These are phyloP conservation scores for Taphrina populina DNA, from an alignment of 1,139 yeast genomes.

Conservation along the genomic window DNA sequence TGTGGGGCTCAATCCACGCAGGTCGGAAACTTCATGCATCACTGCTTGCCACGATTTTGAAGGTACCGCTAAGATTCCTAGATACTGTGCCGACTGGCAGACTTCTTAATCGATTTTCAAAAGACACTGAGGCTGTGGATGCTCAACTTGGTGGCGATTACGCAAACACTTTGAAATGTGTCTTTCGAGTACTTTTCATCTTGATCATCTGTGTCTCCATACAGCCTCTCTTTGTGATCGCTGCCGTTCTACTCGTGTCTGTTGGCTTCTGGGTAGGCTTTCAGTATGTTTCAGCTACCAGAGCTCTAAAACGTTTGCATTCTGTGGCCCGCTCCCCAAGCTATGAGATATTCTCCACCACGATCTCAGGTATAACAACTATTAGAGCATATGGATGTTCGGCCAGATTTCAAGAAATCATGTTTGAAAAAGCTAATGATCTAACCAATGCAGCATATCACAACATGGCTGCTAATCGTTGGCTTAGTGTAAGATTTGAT, in stretches of 20 bases:
- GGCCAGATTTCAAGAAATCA: constrained; percentile 76
- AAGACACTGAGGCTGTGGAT: constrained; percentile 73
- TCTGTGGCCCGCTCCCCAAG: constrained; percentile 90
- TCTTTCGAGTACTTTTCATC: constrained; percentile 64
- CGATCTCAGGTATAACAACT: constrained; percentile 86
- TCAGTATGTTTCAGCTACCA: constrained; percentile 74
- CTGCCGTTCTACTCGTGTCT: constrained; percentile 65
- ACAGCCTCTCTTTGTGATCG: constrained; percentile 76
- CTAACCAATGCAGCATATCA: constrained; percentile 90
- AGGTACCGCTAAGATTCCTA: constrained; percentile 82
- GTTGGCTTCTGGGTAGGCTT: constrained; percentile 70
- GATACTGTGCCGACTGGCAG: constrained; percentile 96
- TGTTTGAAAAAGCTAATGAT: constrained; percentile 71
- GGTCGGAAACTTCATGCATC: constrained; percentile 70
- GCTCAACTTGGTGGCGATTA: constrained; percentile 63
- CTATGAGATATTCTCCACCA: constrained; percentile 94
- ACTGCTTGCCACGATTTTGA: constrained; percentile 63
- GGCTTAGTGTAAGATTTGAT: constrained; percentile 86
- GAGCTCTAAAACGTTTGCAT: constrained; percentile 88
- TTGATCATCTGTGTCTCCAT: constrained; percentile 70
- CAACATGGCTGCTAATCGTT: constrained; percentile 92
- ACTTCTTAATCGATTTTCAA: constrained; percentile 93
- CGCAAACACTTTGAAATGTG: constrained; percentile 46
- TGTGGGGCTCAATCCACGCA: constrained; percentile 72
- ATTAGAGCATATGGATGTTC: constrained; percentile 96